Evolutionary conservation across 1,284 basidiomycete species (phyloP), one percentile per base, ranked within the genome.

Genomic region (Coniferiporia sulphurascens): DNA sequence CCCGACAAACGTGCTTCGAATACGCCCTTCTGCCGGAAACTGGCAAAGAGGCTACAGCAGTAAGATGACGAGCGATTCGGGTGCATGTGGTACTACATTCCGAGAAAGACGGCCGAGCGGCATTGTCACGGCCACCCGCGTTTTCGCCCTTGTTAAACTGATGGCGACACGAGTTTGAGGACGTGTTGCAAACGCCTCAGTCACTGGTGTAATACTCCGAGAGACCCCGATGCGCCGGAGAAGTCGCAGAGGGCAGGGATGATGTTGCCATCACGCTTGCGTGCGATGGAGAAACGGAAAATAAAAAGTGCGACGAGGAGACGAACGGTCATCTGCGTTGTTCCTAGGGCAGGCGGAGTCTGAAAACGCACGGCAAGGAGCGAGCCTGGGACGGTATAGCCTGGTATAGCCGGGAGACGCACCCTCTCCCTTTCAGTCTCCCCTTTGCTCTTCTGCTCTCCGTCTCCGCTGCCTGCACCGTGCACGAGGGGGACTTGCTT

Each of bases 1-100:
- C 43, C 57, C 50, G 50, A 35, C 45, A 34, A 53, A 58, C 51
- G 57, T 58, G 57, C 57, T 53, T 58, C 57, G 50, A 49, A 46
- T 32, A 53, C 21, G 27, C n/a, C 34, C 12, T 41, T 22, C 27
- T 27, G n/a, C 22, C 10, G 43, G 17, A 49, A 56, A 48, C 35
- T 45, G 54, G 45, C 54, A 48, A 56, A 56, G 43, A 56, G 34
- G n/a, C 13, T 55, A 36, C 27, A 32, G 41, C 41, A 43, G 41
- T 13, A n/a, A 43, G 10, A n/a, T 43, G 41, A 13, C 10, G 10
- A n/a, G 10, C 41, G 2, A 43, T 43, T 43, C 7, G 41, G n/a
- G 7, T n/a, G 41, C 41, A n/a, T 43, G 41, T 27, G 27, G 27
- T 27, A 5, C 27, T 27, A 27, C 27, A 3, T 27, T 27, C 27